These are phyloP conservation scores for Stachybotrys chartarum DNA, from an alignment of 2,329 filamentous ascomycete genomes.

Conservation along the genomic window DNA sequence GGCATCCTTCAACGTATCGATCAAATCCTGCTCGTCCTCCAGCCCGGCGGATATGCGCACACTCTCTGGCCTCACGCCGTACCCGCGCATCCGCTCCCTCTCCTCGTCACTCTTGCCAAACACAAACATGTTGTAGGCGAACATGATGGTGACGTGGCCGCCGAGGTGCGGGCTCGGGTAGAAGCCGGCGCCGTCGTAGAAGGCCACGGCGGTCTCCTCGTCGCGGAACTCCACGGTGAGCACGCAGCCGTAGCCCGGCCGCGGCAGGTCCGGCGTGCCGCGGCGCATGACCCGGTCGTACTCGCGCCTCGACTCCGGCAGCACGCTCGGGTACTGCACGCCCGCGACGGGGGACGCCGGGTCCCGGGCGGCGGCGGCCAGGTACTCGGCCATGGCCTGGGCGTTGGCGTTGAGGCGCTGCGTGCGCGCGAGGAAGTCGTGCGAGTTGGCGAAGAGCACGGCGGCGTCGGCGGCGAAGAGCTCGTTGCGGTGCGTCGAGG, in stretches of 20 bases:
- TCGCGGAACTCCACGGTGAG: constrained; percentile 42
- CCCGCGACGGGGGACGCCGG: constrained; percentile 25
- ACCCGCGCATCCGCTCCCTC: constrained; percentile 25
- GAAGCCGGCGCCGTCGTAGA: constrained; percentile 42
- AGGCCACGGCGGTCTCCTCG: constrained; percentile 31
- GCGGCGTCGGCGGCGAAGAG: constrained; percentile 39
- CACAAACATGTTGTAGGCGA: constrained; percentile 39
- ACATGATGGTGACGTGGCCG: constrained; percentile 41
- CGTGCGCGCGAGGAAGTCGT: constrained; percentile 32
- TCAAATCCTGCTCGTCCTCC: constrained; percentile 33
- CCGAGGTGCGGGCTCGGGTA: constrained; percentile 47
- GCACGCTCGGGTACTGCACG: constrained; percentile 37
- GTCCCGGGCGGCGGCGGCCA: constrained; percentile 21
- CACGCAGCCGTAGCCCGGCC: constrained; percentile 48
- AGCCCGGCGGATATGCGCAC: constrained; percentile 41
- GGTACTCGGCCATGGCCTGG: constrained; percentile 29
- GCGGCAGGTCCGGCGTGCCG: constrained; percentile 33
- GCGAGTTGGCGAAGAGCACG: constrained; percentile 36
- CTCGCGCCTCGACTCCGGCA: constrained; percentile 18
- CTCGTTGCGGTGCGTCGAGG: constrained; percentile 31
- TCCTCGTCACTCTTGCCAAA: constrained; percentile 31
- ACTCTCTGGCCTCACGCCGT: constrained; percentile 31
- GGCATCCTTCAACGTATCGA: constrained; percentile 29
- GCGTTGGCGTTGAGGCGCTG: constrained; percentile 35
- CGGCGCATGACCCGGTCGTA: constrained; percentile 28